Conservation (phyloP, 495 filamentous ascomycete species). For the Endocarpon pusillum region DNA sequence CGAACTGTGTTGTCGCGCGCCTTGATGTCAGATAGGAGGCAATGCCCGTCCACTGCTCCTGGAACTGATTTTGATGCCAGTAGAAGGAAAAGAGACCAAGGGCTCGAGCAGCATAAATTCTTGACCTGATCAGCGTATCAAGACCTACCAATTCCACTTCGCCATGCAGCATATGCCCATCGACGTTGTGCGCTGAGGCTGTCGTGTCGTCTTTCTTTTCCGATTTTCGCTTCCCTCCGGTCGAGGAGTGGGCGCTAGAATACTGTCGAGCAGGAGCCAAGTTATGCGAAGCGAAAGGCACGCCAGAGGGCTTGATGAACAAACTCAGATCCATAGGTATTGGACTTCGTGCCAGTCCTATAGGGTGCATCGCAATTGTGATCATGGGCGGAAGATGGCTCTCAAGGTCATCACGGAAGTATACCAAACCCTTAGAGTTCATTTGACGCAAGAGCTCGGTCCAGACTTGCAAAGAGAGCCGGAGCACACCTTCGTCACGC, state of each 20-base stretch:
- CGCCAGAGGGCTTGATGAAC: conserved; percentile 91
- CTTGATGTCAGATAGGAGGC: conserved; percentile 46
- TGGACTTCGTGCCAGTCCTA: conserved; percentile 76
- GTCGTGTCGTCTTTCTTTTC: conserved; percentile 63
- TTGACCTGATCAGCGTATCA: conserved; percentile 74
- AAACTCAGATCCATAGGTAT: conserved; percentile 76
- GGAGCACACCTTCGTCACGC: conserved; percentile 61
- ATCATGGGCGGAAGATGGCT: conserved; percentile 57
- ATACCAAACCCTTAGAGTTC: conserved; percentile 41
- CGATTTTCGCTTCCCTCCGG: conserved; percentile 54
- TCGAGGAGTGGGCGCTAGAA: conserved; percentile 21
- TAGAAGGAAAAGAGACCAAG: conserved; percentile 40
- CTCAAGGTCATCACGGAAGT: conserved; percentile 40
- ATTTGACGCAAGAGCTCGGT: conserved; percentile 52
- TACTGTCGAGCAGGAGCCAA: conserved; percentile 19
- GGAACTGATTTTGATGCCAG: conserved; percentile 24
- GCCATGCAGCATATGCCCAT: conserved; percentile 93
- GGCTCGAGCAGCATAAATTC: conserved; percentile 68
- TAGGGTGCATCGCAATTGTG: conserved; percentile 66
- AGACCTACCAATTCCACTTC: conserved; percentile 86
- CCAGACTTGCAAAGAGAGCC: conserved; percentile 77
- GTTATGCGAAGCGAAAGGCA: conserved; percentile 26
- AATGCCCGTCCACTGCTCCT: no score
- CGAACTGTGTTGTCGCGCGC: conserved; percentile 70
- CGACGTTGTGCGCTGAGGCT: conserved; percentile 71